Evolutionary conservation across 257 asterid species (phyloP).

Genomic region (Plantago elongata): DNA sequence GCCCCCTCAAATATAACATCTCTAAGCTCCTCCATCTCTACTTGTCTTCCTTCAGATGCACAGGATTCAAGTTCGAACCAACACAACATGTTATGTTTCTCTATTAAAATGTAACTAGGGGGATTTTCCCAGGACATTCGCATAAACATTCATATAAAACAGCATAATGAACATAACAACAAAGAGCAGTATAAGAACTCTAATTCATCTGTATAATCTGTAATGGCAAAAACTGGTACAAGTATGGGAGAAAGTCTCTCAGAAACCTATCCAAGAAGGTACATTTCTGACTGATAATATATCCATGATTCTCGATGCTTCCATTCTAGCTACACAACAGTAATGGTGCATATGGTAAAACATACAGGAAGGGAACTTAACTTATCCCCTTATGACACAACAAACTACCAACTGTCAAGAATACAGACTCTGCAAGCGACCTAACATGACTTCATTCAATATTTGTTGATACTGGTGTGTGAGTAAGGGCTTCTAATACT

Average conservation of each 20-base stretch:
- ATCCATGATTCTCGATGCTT: slow-evolving; percentile 23
- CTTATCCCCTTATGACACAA: background rate
- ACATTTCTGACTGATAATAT: slow-evolving; percentile 19
- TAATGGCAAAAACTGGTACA: slow-evolving; percentile 18
- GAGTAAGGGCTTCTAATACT: slow-evolving; percentile 50
- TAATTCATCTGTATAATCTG: slow-evolving; percentile 19
- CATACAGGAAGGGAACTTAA: background rate
- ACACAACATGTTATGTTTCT: too few species aligned
- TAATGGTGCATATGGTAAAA: slow-evolving; percentile 9
- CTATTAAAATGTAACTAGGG: too few species aligned
- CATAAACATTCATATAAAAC: background rate
- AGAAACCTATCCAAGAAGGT: slow-evolving; percentile 16
- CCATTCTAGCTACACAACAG: slow-evolving; percentile 11
- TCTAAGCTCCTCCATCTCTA: too few species aligned
- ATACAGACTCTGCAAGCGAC: slow-evolving; percentile 13
- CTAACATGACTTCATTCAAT: slow-evolving; percentile 23
- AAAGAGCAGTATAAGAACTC: slow-evolving; percentile 11
- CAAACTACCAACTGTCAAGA: slow-evolving; percentile 19
- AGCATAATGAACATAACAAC: slow-evolving; percentile 6
- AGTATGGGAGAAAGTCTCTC: slow-evolving; percentile 14
- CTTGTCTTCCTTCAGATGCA: too few species aligned
- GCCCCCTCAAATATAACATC: too few species aligned
- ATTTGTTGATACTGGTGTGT: slow-evolving; percentile 35
- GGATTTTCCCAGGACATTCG: too few species aligned
- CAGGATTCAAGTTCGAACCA: too few species aligned